Base-by-base conservation (phyloP, 495 filamentous ascomycete species). In the Cercophora samala region DNA sequence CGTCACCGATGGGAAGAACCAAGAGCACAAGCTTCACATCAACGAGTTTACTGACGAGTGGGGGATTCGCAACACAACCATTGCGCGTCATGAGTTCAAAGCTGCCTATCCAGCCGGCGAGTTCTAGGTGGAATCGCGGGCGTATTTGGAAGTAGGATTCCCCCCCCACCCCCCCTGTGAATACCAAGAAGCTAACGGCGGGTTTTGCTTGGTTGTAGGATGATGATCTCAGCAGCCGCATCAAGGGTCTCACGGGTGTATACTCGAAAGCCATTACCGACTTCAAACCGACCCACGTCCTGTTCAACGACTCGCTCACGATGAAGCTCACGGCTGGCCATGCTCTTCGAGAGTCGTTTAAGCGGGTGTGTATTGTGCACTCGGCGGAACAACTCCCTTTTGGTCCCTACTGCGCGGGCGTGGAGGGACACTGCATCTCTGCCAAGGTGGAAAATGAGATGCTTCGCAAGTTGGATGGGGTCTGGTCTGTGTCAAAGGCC, bases 271-370 rank as follows among this genome's bases (percentile, higher is more conserved):
- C 65, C 17, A 74, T 76, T 25, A 32, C 55, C 18, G 8, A 22
- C 0, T 75, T 74, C 66, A n/a, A 58, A 15, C 73, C 74, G 4
- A 76, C 74, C 15, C 74, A 76, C 51, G 67, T 76, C 52, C 60
- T 76, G 25, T 76, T 76, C 70, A 76, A 76, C 52, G 74, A 76
- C 22, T 64, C 74, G 17, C 59, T 75, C 26, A 75, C 74, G 4
- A 74, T 76, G 73, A 76, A 75, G 32, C 17, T 72, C 42, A 70
- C 74, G 5, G 65, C 53, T 19, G 18, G 19, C 46, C 68, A 73
- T 60, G 52, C 46, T 0, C 9, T 23, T 4, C 63, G 68, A 8
- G 1, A 23, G 21, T 61, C 11, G 21, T 74, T 75, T 64, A 74
- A 74, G 53, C 66, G 74, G 8, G 53, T 75, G 23, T 66, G 64